phyloP scores from a whole-genome alignment of 1,139 yeast genomes.

The Casaregolazyma lundiana region DNA sequence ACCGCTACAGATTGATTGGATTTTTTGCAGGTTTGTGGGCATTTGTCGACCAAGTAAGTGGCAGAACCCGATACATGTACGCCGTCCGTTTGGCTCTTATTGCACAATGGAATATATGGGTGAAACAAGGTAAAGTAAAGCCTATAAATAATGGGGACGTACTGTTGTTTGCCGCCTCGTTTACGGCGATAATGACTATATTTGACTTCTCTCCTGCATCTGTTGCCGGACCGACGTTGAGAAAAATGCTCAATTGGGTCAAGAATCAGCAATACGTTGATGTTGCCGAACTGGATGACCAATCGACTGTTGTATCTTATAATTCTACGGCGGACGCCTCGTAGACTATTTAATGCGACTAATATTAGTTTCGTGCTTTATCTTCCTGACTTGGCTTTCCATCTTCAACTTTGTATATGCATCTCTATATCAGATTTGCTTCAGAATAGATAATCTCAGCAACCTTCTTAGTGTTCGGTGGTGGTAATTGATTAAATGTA shows the following conservation, averaged over 20 bases:
- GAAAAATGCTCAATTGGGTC: slow-evolving; percentile 34
- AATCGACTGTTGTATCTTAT: neutral
- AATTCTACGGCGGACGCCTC: neutral
- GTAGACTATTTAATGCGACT: no score
- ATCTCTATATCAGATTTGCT: slow-evolving; percentile 20
- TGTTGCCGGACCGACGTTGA: slow-evolving; percentile 31
- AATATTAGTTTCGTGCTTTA: neutral
- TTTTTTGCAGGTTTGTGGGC: slow-evolving; percentile 41
- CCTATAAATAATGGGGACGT: slow-evolving; percentile 32
- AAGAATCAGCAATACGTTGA: slow-evolving; percentile 29
- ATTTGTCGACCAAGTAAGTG: slow-evolving; percentile 33
- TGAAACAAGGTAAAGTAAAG: slow-evolving; percentile 24
- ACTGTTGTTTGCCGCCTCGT: slow-evolving; percentile 31
- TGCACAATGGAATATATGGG: slow-evolving; percentile 35
- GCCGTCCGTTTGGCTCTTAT: slow-evolving; percentile 35
- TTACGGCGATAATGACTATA: slow-evolving; percentile 34
- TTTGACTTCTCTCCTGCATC: slow-evolving; percentile 33
- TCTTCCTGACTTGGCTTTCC: neutral
- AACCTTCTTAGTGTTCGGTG: slow-evolving; percentile 21
- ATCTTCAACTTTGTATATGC: no score
- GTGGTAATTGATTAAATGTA: slow-evolving; percentile 21
- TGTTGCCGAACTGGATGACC: slow-evolving; percentile 18
- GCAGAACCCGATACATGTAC: slow-evolving; percentile 35
- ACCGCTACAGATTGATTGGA: slow-evolving; percentile 37
- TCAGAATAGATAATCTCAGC: slow-evolving; percentile 24